These are phyloP conservation scores for Clonostachys byssicola DNA, from an alignment of 2,329 filamentous ascomycete genomes.

Conservation along the genomic window DNA sequence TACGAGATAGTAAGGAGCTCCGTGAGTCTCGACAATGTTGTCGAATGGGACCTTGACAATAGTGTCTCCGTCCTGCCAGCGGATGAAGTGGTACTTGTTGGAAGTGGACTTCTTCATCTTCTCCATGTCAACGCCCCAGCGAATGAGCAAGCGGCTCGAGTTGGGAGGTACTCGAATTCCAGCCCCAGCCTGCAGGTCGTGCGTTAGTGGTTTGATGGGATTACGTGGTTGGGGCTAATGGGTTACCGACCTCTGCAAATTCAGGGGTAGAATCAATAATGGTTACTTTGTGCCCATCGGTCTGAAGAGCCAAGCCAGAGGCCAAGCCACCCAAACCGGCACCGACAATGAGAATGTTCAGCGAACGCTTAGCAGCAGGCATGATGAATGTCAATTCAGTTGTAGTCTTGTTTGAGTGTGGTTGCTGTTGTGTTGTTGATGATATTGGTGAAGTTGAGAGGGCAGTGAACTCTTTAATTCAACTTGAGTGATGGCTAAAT, in stretches of 20 bases:
- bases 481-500: too few species aligned
- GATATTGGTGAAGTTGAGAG: too few species aligned
- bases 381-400: constrained; percentile 1
- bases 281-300: constrained; percentile 10
- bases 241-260: constrained; percentile 5
- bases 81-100: constrained; percentile 14
- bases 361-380: constrained; percentile 4
- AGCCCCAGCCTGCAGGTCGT: constrained; percentile 15
- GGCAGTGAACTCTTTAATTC: too few species aligned
- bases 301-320: constrained; percentile 7
- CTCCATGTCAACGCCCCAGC: constrained; percentile 13
- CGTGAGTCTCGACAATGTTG: constrained; percentile 49
- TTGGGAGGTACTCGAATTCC: constrained; percentile 24
- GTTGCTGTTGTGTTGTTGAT: too few species aligned
- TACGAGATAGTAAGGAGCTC: constrained; percentile 52
- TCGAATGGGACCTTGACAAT: constrained; percentile 17
- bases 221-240: background rate
- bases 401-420: background rate
- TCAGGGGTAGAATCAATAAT: constrained; percentile 9
- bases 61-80: constrained; percentile 15
- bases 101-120: constrained; percentile 16
- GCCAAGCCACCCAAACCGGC: constrained; percentile 5
- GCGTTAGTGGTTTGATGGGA: background rate
- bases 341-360: constrained; percentile 7
- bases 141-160: constrained; percentile 13